These are phyloP conservation scores for Phialophora expanda DNA, from an alignment of 2,329 filamentous ascomycete species.

Conservation along the genomic window DNA sequence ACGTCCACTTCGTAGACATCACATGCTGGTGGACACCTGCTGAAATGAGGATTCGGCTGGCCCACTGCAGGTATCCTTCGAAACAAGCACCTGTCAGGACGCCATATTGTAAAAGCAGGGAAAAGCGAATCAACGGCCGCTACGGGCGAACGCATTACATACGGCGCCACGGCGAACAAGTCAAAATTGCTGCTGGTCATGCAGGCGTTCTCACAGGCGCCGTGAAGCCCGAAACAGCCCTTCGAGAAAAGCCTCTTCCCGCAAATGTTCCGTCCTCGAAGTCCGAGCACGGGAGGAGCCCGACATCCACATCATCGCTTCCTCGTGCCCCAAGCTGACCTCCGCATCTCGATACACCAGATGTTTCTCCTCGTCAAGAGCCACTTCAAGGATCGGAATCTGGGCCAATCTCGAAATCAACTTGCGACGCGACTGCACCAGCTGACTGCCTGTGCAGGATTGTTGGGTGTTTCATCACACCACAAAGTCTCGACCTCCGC, in stretches of 20 bases:
- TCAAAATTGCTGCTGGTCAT: constrained; percentile 16
- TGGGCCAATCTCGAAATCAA: constrained; percentile 11
- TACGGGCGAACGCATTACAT: constrained; percentile 6
- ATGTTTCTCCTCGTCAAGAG: constrained; percentile 11
- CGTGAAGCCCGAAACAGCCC: constrained; percentile 8
- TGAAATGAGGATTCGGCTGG: constrained; percentile 1
- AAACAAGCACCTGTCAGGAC: constrained; percentile 5
- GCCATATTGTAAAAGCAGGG: background rate
- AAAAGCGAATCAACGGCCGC: background rate
- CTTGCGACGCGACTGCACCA: background rate
- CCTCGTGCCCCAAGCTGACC: background rate
- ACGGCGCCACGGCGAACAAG: constrained; percentile 11
- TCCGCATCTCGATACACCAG: constrained; percentile 5
- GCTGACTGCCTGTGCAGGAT: constrained; percentile 7
- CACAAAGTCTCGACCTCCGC: constrained; percentile 4
- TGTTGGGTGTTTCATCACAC: constrained; percentile 12
- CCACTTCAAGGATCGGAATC: background rate
- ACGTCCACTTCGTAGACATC: background rate
- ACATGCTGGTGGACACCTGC: constrained; percentile 8
- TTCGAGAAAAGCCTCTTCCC: constrained; percentile 1
- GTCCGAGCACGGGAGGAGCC: constrained; percentile 2
- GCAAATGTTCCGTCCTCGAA: constrained; percentile 13
- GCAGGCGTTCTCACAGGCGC: constrained; percentile 18
- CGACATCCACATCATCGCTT: background rate
- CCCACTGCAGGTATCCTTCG: background rate